A percentile compares a stretch with the other conserved stretches of the same genome.
phyloP scores from a whole-genome alignment of 148 eudicot species.

The Simmondsia chinensis region DNA sequence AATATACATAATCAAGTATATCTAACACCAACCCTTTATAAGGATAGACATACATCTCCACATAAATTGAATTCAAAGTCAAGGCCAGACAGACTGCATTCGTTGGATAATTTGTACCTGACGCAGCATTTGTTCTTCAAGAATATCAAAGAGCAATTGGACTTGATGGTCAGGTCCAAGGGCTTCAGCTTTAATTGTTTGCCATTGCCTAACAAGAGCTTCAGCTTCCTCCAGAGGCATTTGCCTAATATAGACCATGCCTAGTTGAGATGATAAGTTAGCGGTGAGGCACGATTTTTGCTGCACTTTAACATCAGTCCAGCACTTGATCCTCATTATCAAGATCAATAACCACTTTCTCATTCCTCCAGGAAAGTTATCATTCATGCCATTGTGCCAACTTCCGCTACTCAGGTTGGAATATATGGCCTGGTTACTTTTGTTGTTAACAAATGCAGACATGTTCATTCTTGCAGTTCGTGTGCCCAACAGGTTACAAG shows the following conservation, averaged over 20 bases:
- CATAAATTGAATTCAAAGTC: too few species aligned
- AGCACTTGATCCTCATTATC: constrained; percentile 13
- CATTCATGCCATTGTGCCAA: constrained; percentile 17
- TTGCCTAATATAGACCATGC: constrained; percentile 24
- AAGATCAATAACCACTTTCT: constrained; percentile 33
- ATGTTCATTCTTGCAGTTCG: constrained; percentile 28
- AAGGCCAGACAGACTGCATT: too few species aligned
- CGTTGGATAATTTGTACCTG: constrained; percentile 44
- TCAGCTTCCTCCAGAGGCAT: constrained; percentile 95
- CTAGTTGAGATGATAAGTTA: constrained; percentile 43
- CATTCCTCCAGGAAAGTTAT: constrained; percentile 20
- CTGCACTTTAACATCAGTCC: constrained; percentile 20
- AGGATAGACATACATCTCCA: too few species aligned
- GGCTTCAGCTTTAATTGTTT: constrained; percentile 81
- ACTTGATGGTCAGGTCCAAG: constrained; percentile 80
- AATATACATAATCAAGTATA: too few species aligned
- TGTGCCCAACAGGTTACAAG: constrained; percentile 38
- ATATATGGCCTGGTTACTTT: constrained; percentile 15
- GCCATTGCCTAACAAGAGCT: constrained; percentile 93
- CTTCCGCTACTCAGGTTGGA: constrained; percentile 23
- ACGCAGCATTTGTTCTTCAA: constrained; percentile 84
- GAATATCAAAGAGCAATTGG: constrained; percentile 58
- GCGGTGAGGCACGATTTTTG: constrained; percentile 32
- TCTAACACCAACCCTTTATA: too few species aligned
- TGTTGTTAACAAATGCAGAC: constrained; percentile 24